These are phyloP conservation scores for Kwoniella europaea DNA, from an alignment of 768 basidiomycete genomes.

Conservation along the genomic window DNA sequence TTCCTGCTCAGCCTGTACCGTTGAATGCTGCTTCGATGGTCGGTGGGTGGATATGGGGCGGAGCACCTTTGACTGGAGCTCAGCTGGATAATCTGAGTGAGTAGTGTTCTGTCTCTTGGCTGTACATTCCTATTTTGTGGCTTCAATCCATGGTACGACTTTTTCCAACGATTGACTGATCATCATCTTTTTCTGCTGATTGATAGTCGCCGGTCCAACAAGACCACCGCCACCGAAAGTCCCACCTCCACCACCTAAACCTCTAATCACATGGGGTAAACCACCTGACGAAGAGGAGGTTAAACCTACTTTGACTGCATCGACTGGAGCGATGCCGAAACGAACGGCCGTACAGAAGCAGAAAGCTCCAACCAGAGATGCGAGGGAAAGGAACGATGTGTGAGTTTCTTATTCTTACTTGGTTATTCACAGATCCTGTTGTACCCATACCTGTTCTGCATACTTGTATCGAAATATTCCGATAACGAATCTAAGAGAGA, in stretches of 20 bases:
- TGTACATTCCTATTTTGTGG: no score
- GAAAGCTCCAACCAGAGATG: slow-evolving; percentile 33
- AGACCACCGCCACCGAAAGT: slow-evolving; percentile 49
- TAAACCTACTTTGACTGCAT: slow-evolving; percentile 26
- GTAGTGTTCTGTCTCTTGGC: neutral
- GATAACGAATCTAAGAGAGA: neutral
- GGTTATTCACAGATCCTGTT: neutral
- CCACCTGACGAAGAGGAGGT: slow-evolving; percentile 36
- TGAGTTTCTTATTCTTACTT: slow-evolving; percentile 30
- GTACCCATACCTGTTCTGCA: neutral
- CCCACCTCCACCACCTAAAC: slow-evolving; percentile 46
- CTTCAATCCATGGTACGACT: no score
- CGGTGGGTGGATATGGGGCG: slow-evolving; percentile 59
- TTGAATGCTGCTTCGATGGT: slow-evolving; percentile 43
- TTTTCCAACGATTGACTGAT: neutral
- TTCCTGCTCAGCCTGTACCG: slow-evolving; percentile 56
- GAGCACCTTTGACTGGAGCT: slow-evolving; percentile 57
- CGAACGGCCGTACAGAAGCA: slow-evolving; percentile 45
- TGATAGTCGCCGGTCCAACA: slow-evolving; percentile 56
- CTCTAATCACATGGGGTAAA: slow-evolving; percentile 55
- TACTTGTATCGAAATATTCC: neutral
- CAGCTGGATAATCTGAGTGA: slow-evolving; percentile 55
- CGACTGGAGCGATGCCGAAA: slow-evolving; percentile 33
- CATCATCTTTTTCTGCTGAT: neutral
- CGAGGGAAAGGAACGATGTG: slow-evolving; percentile 51